Percentiles rank a stretch among this genome's conserved stretches.
These are phyloP conservation scores for Penicillium malachiteum DNA, from an alignment of 495 filamentous ascomycete genomes.

Conservation along the genomic window DNA sequence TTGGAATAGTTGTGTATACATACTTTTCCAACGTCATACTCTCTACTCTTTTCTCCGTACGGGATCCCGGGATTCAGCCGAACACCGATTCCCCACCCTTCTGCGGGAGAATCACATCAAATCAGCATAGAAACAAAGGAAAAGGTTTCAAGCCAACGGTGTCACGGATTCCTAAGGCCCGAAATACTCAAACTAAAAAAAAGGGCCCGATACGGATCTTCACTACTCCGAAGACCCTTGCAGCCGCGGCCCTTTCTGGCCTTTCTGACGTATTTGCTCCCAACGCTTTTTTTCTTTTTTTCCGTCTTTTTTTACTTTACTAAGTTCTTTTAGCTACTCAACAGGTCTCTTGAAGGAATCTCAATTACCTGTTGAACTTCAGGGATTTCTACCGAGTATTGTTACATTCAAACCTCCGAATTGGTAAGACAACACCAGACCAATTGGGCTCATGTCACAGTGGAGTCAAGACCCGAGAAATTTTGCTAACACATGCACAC, in stretches of 20 bases:
- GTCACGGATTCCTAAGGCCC: constrained; percentile 14
- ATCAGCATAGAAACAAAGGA: not conserved
- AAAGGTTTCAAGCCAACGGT: not conserved
- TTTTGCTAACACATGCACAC: constrained; percentile 10
- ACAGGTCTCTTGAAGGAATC: not conserved
- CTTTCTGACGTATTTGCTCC: constrained; percentile 7
- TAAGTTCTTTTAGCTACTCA: not conserved
- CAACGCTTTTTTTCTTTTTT: constrained; percentile 1
- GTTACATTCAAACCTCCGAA: not conserved
- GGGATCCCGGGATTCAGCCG: constrained; percentile 1
- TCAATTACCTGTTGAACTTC: too few species aligned
- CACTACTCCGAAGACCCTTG: not conserved
- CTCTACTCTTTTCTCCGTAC: not conserved
- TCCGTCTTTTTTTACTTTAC: not conserved
- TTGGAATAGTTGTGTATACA: not conserved
- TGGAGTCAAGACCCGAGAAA: not conserved
- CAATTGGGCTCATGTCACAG: not conserved
- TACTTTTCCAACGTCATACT: not conserved
- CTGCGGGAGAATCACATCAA: not conserved
- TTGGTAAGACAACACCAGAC: not conserved
- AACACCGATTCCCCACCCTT: constrained; percentile 3
- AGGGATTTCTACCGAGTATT: too few species aligned
- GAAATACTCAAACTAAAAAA: not conserved
- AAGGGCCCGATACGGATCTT: not conserved
- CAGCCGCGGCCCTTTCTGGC: not conserved